Evolutionary conservation across 352 stramenopile species (phyloP), one percentile per base, ranked within the genome.

Genomic region (Globisporangium megalacanthum): DNA sequence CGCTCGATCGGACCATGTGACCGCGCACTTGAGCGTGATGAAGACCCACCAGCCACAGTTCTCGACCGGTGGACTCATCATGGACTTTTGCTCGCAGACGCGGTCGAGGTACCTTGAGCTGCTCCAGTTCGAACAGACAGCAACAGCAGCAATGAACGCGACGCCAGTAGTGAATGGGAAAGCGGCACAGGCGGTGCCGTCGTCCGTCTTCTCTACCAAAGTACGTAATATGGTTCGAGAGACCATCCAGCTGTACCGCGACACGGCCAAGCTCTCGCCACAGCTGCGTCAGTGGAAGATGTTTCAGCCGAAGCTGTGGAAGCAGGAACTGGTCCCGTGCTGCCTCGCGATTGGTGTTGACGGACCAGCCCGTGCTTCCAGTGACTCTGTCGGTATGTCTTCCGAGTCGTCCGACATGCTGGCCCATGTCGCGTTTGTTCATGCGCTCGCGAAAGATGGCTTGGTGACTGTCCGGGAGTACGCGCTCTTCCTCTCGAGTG

Each of bases 251-350:
- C 42, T 68, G 9, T 69, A 54, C 46, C n/a, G 31, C 2, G 56
- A 58, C 8, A 58, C 70, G 6, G 31, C 37, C 3, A 56, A 61
- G 10, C 33, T 79, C 1, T 61, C 64, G 3, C 39, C 60, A 0
- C 54, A 72, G 48, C 54, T 79, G 31, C 68, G 66, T 11, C 62
- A 75, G 52, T 72, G 48, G 62, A 72, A 68, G 20, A 69, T 71
- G 54, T 77, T 79, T 17, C 58, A 75, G 36, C 44, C 54, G 3
- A 49, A 66, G 48, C 52, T 60, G 33, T 79, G 71, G 71, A 75
- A 69, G 56, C 44, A 61, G 13, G 57, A 75, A 14, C 54, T 79
- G 6, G 39, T 79, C 1, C 71, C 71, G 13, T 79, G 69, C 39
- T 72, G 62, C 41, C 53, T 79, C 5, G 66, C 75, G 22, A 20